Conservation (phyloP, 306 rosid genomes). For the Cucumis sativus region DNA sequence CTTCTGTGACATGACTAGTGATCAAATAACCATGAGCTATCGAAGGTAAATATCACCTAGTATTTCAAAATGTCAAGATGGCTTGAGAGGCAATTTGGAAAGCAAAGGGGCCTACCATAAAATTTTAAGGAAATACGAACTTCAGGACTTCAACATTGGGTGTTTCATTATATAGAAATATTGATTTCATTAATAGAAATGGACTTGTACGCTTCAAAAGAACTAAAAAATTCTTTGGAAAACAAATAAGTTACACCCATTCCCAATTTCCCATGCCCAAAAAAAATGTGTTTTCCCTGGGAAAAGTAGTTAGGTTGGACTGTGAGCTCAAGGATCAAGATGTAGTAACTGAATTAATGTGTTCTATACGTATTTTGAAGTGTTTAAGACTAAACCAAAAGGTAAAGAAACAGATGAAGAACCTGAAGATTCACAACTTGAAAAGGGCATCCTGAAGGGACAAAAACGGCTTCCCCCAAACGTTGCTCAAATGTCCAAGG, state of each 20-base stretch:
- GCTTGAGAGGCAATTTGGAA: neutral
- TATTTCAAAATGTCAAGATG: neutral
- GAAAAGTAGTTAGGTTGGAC: neutral
- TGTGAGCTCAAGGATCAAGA: neutral
- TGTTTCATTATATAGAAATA: neutral
- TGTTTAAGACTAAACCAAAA: neutral
- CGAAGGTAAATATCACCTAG: neutral
- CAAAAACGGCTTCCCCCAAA: constrained; percentile 78
- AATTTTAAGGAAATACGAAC: neutral
- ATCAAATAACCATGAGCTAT: neutral
- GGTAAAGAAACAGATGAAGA: constrained; percentile 11
- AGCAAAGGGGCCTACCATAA: neutral
- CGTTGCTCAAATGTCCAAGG: constrained; percentile 96
- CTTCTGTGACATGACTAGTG: neutral
- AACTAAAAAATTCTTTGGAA: neutral
- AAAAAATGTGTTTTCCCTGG: neutral
- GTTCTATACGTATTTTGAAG: neutral
- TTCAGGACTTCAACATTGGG: neutral
- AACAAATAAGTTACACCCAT: neutral
- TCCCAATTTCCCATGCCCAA: neutral
- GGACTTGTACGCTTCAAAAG: neutral
- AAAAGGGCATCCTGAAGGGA: constrained; percentile 97
- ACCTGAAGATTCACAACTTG: constrained; percentile 86
- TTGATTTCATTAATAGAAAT: neutral
- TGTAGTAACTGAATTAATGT: neutral